Percentiles rank a stretch among this genome's conserved stretches.
These are phyloP conservation scores for Lasiosphaeria ovina DNA, from an alignment of 495 filamentous ascomycete genomes.

Conservation along the genomic window DNA sequence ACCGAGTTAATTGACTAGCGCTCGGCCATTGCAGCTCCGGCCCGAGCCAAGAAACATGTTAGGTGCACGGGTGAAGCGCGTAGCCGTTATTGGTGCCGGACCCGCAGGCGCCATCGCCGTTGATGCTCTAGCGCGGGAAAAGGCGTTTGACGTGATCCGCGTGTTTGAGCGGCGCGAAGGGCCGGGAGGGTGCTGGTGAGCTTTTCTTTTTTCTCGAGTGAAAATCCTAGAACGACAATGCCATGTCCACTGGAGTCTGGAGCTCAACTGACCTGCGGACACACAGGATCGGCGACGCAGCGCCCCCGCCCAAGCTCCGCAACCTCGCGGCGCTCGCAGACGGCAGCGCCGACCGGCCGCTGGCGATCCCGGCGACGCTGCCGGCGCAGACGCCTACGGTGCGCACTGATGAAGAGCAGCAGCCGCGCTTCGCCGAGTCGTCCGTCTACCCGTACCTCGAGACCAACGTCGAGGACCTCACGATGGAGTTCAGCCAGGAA, in stretches of 20 bases:
- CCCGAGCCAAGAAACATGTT: neutral
- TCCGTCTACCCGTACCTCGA: conserved; percentile 46
- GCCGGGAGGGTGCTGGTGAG: conserved; percentile 58
- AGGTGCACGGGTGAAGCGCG: conserved; percentile 37
- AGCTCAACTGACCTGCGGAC: no score
- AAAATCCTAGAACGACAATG: neutral
- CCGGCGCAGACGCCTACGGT: conserved; percentile 45
- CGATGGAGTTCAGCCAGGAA: conserved; percentile 43
- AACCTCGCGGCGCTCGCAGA: conserved; percentile 43
- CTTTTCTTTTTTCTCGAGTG: neutral
- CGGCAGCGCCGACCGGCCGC: conserved; percentile 48
- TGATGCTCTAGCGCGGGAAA: conserved; percentile 56
- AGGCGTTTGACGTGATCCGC: conserved; percentile 53
- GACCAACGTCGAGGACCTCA: conserved; percentile 38
- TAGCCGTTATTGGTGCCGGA: conserved; percentile 60
- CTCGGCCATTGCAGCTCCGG: no score
- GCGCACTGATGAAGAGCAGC: conserved; percentile 3
- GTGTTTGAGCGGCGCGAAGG: conserved; percentile 60
- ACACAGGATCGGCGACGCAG: conserved; percentile 43
- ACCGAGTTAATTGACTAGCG: no score
- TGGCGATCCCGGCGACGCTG: conserved; percentile 45
- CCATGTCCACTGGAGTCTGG: no score
- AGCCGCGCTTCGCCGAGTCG: conserved; percentile 51
- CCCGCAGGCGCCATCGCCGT: conserved; percentile 59
- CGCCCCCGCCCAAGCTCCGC: conserved; percentile 30